phyloP scores from a whole-genome alignment of 1,139 yeast species.

The Fermentozyma sake region DNA sequence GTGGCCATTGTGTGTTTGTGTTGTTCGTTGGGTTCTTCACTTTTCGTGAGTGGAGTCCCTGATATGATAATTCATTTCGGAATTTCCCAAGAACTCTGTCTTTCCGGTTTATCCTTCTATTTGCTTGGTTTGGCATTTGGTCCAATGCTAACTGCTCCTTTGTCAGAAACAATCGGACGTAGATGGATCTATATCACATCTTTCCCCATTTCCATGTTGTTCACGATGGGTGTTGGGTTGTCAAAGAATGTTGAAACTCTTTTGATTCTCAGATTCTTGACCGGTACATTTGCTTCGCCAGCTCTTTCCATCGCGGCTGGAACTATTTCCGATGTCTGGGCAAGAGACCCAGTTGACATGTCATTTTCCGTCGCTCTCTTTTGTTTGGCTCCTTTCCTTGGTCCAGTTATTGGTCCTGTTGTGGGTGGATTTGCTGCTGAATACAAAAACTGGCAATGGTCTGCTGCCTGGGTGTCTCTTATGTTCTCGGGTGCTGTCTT shows the following conservation, averaged over 20 bases:
- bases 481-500: conserved; percentile 67
- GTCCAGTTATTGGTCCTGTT: conserved; percentile 80
- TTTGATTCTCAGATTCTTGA: conserved; percentile 68
- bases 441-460: conserved; percentile 71
- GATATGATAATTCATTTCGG: conserved; percentile 44
- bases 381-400: conserved; percentile 68
- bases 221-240: conserved; percentile 73
- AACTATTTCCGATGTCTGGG: conserved; percentile 71
- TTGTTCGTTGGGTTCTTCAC: conserved; percentile 68
- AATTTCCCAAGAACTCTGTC: conserved; percentile 53
- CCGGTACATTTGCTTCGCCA: conserved; percentile 81
- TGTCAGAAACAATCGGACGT: conserved; percentile 73
- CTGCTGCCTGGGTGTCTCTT: conserved; percentile 65
- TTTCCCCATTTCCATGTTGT: conserved; percentile 65
- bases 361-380: conserved; percentile 69
- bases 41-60: conserved; percentile 59
- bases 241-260: conserved; percentile 53
- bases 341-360: conserved; percentile 47
- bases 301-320: conserved; percentile 88
- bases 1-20: conserved; percentile 62
- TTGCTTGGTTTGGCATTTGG: conserved; percentile 68
- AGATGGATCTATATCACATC: conserved; percentile 56
- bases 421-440: conserved; percentile 77
- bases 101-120: conserved; percentile 68
- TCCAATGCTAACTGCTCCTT: conserved; percentile 73